These are phyloP conservation scores for Globisporangium nodosum DNA, from an alignment of 352 stramenopile species.

Conservation along the genomic window DNA sequence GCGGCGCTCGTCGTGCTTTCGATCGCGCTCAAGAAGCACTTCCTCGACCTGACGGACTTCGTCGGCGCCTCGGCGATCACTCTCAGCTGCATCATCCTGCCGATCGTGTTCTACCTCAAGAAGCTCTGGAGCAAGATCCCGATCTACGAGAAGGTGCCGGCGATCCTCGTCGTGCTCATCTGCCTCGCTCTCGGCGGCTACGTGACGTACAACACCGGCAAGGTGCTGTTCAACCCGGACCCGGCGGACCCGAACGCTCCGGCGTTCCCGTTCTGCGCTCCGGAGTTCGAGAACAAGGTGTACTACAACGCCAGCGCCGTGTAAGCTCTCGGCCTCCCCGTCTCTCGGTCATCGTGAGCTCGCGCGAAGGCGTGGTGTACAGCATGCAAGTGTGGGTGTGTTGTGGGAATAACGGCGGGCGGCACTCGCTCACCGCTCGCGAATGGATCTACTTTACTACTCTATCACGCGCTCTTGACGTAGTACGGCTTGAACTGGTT, in stretches of 20 bases:
- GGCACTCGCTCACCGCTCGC: too few species aligned
- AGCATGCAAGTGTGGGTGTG: too few species aligned
- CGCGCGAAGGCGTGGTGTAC: too few species aligned
- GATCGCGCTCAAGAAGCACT: slow-evolving; percentile 13
- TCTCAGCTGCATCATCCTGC: slow-evolving; percentile 17
- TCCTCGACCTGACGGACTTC: slow-evolving; percentile 18
- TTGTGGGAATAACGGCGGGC: too few species aligned
- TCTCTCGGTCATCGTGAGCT: background rate
- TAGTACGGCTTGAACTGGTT: background rate
- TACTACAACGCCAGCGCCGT: slow-evolving; percentile 10
- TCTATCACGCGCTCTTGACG: background rate
- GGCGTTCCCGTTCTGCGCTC: slow-evolving; percentile 1
- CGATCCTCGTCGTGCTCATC: slow-evolving; percentile 12
- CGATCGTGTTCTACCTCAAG: slow-evolving; percentile 17
- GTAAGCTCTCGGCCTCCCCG: background rate
- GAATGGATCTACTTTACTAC: too few species aligned
- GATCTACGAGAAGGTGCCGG: slow-evolving; percentile 13
- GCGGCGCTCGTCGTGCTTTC: slow-evolving; percentile 8
- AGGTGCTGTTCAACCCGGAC: slow-evolving; percentile 8
- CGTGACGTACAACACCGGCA: slow-evolving; percentile 11
- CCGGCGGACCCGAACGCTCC: background rate
- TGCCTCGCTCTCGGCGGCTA: slow-evolving; percentile 9
- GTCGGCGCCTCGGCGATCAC: slow-evolving; percentile 16
- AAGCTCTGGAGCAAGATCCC: background rate
- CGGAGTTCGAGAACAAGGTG: background rate